Evolutionary conservation across 306 rosid species (phyloP), one percentile per base, ranked within the genome.

Genomic region (Senna tora): DNA sequence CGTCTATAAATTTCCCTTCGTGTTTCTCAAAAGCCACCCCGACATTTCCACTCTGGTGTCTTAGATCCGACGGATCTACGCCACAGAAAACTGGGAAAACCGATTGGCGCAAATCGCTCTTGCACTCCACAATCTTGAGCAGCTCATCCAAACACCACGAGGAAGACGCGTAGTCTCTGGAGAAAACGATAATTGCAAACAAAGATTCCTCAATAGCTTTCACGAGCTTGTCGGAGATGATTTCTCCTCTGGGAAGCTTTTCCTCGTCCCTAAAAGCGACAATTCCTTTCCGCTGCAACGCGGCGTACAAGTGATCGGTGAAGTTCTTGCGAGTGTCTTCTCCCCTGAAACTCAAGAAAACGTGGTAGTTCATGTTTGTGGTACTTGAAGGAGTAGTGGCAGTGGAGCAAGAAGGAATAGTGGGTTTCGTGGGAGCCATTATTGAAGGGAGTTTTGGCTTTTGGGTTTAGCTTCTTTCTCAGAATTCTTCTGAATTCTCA

Each of bases 341-440:
- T 13, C 58, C 33, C 12, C 58, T 53, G 25, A 53, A 53, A 21
- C 58, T 53, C 58, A 53, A 25, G 58, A 53, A 53, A 53, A 36
- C 39, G 5, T 36, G 39, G 5, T 36, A 36, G 5, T 36, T 36
- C 39, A 36, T 36, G 7, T 36, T 36, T 7, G 39, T 3, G 39
- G 39, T n/a, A n/a, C n/a, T 36, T 36, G 39, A 36, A 36, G 39
- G 39, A 36, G 6, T 7, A 36, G 7, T 36, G 39, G 39, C 2
- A 36, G 39, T 36, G 30, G 30, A 25, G 30, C 30, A 25, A 25
- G 30, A 25, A 25, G 30, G 2, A 25, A 3, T 25, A 25, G 30
- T 3, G 3, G 30, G 3, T 25, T 3, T 25, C 30, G 3, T 3
- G 2, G 30, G 30, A 1, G 39, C 39, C 39, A 7, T 7, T 7